Base-by-base conservation (phyloP, 495 filamentous ascomycete species). In the Aspergillus affinis region DNA sequence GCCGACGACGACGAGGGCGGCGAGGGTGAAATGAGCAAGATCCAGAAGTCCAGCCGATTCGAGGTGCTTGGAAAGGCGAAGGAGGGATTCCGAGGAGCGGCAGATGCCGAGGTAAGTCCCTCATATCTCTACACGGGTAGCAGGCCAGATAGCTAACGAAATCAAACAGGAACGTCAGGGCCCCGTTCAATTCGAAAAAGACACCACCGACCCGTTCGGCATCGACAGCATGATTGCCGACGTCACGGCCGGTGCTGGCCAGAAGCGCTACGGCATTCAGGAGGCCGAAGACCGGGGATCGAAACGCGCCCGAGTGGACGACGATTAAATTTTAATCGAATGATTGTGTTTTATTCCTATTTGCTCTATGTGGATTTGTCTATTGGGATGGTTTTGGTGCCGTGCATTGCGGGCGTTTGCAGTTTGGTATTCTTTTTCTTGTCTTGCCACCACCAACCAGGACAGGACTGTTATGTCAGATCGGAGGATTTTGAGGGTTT, bases 151-250 rank as follows among this genome's bases (percentile, higher is more conserved):
- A 7, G 36, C 53, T 55, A 48, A 57, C 36, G 7, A 6, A 9
- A 49, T 20, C 23, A 50, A 48, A 41, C 58, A 90, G 87, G 87
- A 78, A 49, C 82, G 90, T 60, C 89, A 92, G 48, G 94, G 94
- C 20, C 94, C 95, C 2, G 94, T 99, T n/a, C 91, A 96, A 69
- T 99, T 99, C 70, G 94, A 98, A 77, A 96, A 94, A 76, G 94
- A 97, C 62, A 82, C 79, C 4, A 82, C 82, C 18, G 93, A 97
- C 77, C 91, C 92, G 7, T 98, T 98, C 65, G 89, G 92, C 30
- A 92, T 98, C 59, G 91, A 96, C 65, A 90, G 88, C 66, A 95
- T 98, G 80, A 88, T 99, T 69, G 83, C 80, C 23, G 90, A 96
- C 72, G 91, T 90, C 70, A 87, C 74, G 62, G 76, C 85, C 60